Evolutionary conservation across 768 basidiomycete genomes (phyloP).

Genomic region (Kockovaella imperatae): DNA sequence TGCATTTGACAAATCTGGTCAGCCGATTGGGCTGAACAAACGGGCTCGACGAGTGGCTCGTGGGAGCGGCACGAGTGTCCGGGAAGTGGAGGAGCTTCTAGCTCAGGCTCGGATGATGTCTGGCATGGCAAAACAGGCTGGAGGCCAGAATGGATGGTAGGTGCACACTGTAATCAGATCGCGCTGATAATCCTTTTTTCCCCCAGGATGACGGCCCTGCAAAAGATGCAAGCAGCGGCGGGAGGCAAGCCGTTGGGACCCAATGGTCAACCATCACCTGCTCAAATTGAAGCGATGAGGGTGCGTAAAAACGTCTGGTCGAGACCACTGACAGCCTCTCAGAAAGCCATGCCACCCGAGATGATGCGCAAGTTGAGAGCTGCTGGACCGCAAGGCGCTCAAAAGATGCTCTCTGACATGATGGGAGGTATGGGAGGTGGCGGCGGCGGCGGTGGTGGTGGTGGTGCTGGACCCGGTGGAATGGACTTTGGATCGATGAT

Average conservation of each 20-base stretch:
- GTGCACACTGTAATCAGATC: conserved; percentile 38
- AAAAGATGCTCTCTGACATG: conserved; percentile 63
- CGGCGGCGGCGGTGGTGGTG: conserved; percentile 19
- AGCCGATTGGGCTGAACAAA: conserved; percentile 65
- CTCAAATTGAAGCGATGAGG: conserved; percentile 91
- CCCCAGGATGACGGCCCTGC: conserved; percentile 69
- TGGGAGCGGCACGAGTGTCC: conserved; percentile 87
- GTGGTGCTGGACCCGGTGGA: conserved; percentile 23
- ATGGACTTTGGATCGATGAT: conserved; percentile 57
- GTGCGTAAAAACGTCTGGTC: conserved; percentile 44
- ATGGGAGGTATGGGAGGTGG: conserved; percentile 39
- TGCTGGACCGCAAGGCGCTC: conserved; percentile 62
- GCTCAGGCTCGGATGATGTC: conserved; percentile 99
- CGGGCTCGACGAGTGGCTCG: conserved; percentile 81
- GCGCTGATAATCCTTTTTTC: too few species aligned
- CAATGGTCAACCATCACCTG: conserved; percentile 82
- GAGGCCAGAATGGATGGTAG: conserved; percentile 91
- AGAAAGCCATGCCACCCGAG: conserved; percentile 91
- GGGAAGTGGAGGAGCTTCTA: conserved; percentile 95
- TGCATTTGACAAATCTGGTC: conserved; percentile 39
- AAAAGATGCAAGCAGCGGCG: conserved; percentile 82
- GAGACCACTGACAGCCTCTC: conserved; percentile 1
- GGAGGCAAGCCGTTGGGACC: conserved; percentile 79
- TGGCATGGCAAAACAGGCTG: conserved; percentile 96
- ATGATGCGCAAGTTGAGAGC: conserved; percentile 78